phyloP scores from a whole-genome alignment of 129 eudicot species.

The Cynara cardunculus region DNA sequence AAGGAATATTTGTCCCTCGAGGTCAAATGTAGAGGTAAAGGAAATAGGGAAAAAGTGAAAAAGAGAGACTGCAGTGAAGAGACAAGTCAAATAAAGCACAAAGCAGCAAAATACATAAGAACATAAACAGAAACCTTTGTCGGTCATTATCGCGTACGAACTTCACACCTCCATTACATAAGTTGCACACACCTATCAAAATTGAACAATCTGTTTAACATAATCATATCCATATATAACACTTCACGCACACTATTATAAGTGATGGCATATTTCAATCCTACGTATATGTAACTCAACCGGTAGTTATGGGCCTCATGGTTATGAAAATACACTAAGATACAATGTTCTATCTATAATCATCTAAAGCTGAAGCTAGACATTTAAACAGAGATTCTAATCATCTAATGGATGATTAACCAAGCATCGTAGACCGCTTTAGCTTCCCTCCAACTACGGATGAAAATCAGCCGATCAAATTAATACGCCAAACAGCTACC shows the following conservation, averaged over 20 bases:
- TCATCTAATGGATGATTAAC: too few relatives aligned
- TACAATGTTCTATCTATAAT: not conserved
- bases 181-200: constrained; percentile 88
- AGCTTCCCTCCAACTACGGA: too few relatives aligned
- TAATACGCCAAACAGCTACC: not conserved
- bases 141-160: constrained; percentile 84
- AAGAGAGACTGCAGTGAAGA: not conserved
- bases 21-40: not conserved
- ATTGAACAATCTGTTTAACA: not conserved
- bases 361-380: constrained; percentile 1
- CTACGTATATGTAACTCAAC: not conserved
- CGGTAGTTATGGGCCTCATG: not conserved
- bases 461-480: too few relatives aligned
- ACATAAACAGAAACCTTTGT: constrained; percentile 47
- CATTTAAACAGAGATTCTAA: not conserved
- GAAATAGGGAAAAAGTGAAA: not conserved
- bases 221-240: not conserved
- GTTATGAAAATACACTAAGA: not conserved
- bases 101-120: not conserved
- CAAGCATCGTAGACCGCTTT: too few relatives aligned
- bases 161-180: constrained; percentile 97
- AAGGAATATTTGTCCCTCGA: not conserved
- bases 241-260: not conserved
- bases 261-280: not conserved
- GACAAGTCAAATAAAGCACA: not conserved